Conservation (phyloP, 1,139 yeast species). For the Spencermartinsiella ligniputridi region DNA sequence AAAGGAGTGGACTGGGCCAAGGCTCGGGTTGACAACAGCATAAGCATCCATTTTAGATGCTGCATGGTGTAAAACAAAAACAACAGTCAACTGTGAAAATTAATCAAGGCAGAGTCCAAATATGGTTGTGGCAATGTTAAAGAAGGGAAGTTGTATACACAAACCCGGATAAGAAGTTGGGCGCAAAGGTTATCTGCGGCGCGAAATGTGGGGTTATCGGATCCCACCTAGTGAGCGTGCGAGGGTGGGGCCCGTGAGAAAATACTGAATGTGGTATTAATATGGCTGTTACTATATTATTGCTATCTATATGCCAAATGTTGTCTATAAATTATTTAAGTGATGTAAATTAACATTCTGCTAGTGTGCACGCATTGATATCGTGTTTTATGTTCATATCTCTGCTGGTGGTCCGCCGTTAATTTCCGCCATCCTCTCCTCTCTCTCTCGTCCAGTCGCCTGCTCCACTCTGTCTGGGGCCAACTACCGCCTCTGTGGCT, state of each 20-base stretch:
- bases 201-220: background rate
- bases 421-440: constrained; percentile 75
- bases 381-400: no score
- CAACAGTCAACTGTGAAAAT: no score
- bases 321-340: no score
- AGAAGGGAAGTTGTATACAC: background rate
- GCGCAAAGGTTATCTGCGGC: background rate
- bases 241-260: no score
- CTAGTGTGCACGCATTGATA: no score
- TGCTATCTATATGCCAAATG: no score
- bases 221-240: no score
- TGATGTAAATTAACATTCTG: no score
- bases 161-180: background rate
- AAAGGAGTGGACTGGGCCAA: background rate
- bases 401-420: no score
- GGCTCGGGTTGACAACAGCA: background rate
- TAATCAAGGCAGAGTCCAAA: no score
- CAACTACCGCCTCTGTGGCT: constrained; percentile 18
- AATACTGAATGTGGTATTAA: no score
- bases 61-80: background rate
- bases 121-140: background rate
- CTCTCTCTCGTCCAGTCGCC: constrained; percentile 68
- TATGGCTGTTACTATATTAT: no score
- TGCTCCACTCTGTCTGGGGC: constrained; percentile 66
- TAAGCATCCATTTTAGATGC: background rate